Evolutionary conservation across 164 flowering plant species (phyloP).

Genomic region (Santalum album): DNA sequence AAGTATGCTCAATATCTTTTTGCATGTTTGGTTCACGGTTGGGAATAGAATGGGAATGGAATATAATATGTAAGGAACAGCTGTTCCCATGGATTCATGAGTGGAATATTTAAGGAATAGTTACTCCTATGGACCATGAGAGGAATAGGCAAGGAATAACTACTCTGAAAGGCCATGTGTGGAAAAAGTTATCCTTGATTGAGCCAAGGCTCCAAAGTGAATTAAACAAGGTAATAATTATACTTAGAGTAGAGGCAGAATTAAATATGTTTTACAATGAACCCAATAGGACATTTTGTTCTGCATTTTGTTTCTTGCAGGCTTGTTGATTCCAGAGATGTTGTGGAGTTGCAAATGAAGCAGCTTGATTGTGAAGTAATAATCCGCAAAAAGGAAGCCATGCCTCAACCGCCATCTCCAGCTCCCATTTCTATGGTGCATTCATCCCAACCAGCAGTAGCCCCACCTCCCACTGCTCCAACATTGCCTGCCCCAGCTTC

Average conservation of each 20-base stretch:
- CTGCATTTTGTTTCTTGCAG: slow-evolving; percentile 16
- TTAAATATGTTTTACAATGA: background rate
- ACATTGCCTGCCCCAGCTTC: slow-evolving; percentile 22
- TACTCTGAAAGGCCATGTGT: too few species aligned
- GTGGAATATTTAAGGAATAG: too few species aligned
- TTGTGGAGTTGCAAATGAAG: slow-evolving; percentile 58
- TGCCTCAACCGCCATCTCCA: slow-evolving; percentile 33
- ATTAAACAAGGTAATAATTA: background rate
- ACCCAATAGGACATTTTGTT: too few species aligned
- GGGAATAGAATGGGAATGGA: too few species aligned
- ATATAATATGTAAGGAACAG: too few species aligned
- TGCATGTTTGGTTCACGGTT: background rate
- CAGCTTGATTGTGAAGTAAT: slow-evolving; percentile 51
- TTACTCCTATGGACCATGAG: too few species aligned
- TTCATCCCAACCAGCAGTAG: slow-evolving; percentile 24
- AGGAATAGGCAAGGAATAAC: too few species aligned
- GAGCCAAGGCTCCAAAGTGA: too few species aligned
- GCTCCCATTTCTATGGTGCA: slow-evolving; percentile 19
- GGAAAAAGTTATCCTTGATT: too few species aligned
- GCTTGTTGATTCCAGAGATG: slow-evolving; percentile 70
- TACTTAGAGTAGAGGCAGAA: background rate
- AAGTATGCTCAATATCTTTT: slow-evolving; percentile 7
- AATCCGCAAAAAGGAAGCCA: slow-evolving; percentile 61
- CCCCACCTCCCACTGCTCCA: slow-evolving; percentile 21
- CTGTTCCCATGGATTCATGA: too few species aligned